phyloP scores from a whole-genome alignment of 2,329 filamentous ascomycete genomes.

The Gyromitra esculenta region DNA sequence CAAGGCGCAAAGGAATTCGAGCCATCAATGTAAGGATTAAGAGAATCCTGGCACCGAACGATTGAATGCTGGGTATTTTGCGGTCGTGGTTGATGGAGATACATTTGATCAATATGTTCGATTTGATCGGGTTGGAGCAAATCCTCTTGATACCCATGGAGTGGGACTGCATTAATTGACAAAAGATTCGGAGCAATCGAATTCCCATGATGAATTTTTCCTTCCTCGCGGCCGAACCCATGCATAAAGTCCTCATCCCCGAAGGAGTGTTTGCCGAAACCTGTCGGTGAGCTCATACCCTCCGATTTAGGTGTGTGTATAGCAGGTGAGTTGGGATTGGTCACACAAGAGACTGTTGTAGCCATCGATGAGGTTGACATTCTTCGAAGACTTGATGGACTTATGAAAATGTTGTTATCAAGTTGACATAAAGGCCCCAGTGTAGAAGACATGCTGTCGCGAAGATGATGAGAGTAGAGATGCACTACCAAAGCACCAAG shows the following conservation, averaged over 20 bases:
- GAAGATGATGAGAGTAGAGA: constrained; percentile 28
- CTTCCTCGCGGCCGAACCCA: constrained; percentile 25
- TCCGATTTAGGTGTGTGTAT: constrained; percentile 41
- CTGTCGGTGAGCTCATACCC: background rate
- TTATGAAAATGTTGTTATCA: constrained; percentile 42
- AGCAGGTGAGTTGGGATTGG: constrained; percentile 35
- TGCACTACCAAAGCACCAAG: constrained; percentile 29
- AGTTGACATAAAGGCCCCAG: constrained; percentile 32
- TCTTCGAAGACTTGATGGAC: constrained; percentile 38
- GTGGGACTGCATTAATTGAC: constrained; percentile 32
- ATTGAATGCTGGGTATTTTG: constrained; percentile 36
- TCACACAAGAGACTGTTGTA: constrained; percentile 37
- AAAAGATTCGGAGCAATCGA: constrained; percentile 47
- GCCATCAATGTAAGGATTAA: constrained; percentile 28
- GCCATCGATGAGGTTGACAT: constrained; percentile 41
- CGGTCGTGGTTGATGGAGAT: constrained; percentile 29
- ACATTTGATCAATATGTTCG: constrained; percentile 29
- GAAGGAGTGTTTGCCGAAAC: constrained; percentile 29
- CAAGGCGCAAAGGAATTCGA: constrained; percentile 34
- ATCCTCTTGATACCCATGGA: constrained; percentile 38
- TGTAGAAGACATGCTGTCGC: constrained; percentile 38
- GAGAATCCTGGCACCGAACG: constrained; percentile 25
- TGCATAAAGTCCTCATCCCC: constrained; percentile 25
- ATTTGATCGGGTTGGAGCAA: constrained; percentile 37
- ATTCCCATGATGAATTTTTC: constrained; percentile 34